Conservation (phyloP, 1,284 basidiomycete genomes). For the Ceratobasidium sp. region DNA sequence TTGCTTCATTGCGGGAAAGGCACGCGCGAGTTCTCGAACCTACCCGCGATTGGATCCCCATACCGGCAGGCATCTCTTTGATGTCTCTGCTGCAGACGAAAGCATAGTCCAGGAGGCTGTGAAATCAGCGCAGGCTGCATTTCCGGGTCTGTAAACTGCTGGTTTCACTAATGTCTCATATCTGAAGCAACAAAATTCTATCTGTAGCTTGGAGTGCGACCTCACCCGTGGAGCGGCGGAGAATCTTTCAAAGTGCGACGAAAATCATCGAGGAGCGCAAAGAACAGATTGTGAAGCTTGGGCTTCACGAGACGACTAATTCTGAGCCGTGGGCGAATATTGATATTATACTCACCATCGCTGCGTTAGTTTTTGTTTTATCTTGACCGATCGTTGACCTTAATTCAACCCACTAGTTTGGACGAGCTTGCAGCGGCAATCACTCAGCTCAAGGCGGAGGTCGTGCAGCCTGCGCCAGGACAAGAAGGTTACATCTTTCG, state of each 20-base stretch:
- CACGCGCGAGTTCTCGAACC: conserved; percentile 50
- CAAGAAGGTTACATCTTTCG: conserved; percentile 51
- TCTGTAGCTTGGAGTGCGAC: conserved; percentile 47
- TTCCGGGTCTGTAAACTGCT: conserved; percentile 25
- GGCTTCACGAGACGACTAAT: conserved; percentile 51
- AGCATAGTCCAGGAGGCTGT: conserved; percentile 49
- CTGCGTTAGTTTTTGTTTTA: conserved; percentile 47
- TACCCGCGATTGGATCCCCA: conserved; percentile 54
- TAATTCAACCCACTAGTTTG: conserved; percentile 44
- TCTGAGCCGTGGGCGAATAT: conserved; percentile 49
- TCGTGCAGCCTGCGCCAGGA: conserved; percentile 48
- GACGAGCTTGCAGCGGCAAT: conserved; percentile 52
- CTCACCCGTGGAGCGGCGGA: conserved; percentile 49
- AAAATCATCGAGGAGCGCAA: conserved; percentile 49
- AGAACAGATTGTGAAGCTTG: conserved; percentile 49
- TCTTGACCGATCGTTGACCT: neutral
- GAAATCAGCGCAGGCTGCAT: conserved; percentile 46
- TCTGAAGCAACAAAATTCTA: neutral
- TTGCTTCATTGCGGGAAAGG: conserved; percentile 54
- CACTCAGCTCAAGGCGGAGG: conserved; percentile 51
- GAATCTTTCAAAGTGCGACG: conserved; percentile 52
- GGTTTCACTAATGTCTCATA: neutral
- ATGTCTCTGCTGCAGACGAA: conserved; percentile 49
- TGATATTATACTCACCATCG: conserved; percentile 50
- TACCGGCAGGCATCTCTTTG: conserved; percentile 48